Base-by-base conservation (phyloP, 2,329 filamentous ascomycete species). In the Bretziella fagacearum region DNA sequence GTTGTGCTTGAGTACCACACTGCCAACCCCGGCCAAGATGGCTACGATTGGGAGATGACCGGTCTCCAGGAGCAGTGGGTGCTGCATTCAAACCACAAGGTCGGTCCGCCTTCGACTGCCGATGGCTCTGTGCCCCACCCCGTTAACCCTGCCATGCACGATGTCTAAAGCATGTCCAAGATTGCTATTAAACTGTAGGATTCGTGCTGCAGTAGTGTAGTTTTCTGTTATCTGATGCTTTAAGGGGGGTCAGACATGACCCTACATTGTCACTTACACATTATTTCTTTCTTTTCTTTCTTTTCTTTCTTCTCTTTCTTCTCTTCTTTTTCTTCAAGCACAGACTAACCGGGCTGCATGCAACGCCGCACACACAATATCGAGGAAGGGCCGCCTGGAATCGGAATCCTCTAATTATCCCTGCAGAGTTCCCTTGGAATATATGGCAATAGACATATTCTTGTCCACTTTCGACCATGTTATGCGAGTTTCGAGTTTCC, bases 1-100 rank as follows among this genome's bases (percentile, higher is more conserved):
- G 71, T 71, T 55, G 56, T 60, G 25, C 59, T 74, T 26, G 64
- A 73, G 47, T 75, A 73, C 55, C 60, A 67, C 53, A 67, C 62
- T 10, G 63, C 63, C 48, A 71, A 73, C 54, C 65, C 65, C 0
- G 66, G 64, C 6, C 69, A 71, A 54, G 70, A 73, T 39, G 57
- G 55, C 6, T 58, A 60, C 25, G 60, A 63, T 15, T 10, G 58
- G 10, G 60, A 62, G 50, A 46, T 46, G 15, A 44, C 32, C 32
- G 15, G 29, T 11, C 46, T 49, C 11, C 43, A 51, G 26, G 48
- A 47, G 44, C 45, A 43, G 33, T 46, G 45, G 46, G 41, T 50
- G 32, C 25, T 44, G 25, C 41, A 45, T 29, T 15, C 13, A 18
- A 42, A 29, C 15, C 30, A 50, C 48, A 50, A 50, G 44, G 44